phyloP scores from a whole-genome alignment of 1,284 basidiomycete species.

The Moniliophthora roreri region DNA sequence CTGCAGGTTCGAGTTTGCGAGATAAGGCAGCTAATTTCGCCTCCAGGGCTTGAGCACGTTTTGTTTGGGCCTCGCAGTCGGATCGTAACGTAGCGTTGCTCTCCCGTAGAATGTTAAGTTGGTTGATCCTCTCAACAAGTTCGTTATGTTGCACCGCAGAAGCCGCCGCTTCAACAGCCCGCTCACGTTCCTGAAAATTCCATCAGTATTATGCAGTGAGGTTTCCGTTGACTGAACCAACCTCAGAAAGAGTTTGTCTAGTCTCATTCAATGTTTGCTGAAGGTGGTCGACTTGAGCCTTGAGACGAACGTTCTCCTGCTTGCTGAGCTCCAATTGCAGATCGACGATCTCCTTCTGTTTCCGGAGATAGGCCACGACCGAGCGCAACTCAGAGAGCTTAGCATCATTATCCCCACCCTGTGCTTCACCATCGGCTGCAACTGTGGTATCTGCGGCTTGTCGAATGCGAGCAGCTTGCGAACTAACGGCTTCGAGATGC shows the following conservation, averaged over 20 bases:
- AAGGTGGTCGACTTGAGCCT: constrained; percentile 75
- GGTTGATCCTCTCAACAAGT: constrained; percentile 85
- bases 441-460: constrained; percentile 56
- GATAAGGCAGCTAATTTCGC: constrained; percentile 58
- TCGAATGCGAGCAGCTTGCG: constrained; percentile 77
- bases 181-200: constrained; percentile 68
- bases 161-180: constrained; percentile 64
- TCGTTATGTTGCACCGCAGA: constrained; percentile 84
- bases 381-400: constrained; percentile 75
- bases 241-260: constrained; percentile 64
- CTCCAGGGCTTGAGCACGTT: constrained; percentile 68
- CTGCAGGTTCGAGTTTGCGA: constrained; percentile 72
- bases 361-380: constrained; percentile 81
- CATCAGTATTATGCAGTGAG: constrained; percentile 1
- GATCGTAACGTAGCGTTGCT: constrained; percentile 84
- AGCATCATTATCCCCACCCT: constrained; percentile 49
- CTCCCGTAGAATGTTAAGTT: constrained; percentile 84
- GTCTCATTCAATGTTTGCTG: constrained; percentile 71
- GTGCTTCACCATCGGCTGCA: constrained; percentile 35
- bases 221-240: constrained; percentile 23
- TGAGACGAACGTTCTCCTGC: constrained; percentile 79
- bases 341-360: constrained; percentile 90
- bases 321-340: constrained; percentile 84
- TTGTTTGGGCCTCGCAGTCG: constrained; percentile 68
- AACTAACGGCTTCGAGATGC: constrained; percentile 84